Percentiles rank a stretch among this genome's conserved stretches.
Conservation (phyloP, 176 grass and related monocot species). For the Aegilops sharonensis region DNA sequence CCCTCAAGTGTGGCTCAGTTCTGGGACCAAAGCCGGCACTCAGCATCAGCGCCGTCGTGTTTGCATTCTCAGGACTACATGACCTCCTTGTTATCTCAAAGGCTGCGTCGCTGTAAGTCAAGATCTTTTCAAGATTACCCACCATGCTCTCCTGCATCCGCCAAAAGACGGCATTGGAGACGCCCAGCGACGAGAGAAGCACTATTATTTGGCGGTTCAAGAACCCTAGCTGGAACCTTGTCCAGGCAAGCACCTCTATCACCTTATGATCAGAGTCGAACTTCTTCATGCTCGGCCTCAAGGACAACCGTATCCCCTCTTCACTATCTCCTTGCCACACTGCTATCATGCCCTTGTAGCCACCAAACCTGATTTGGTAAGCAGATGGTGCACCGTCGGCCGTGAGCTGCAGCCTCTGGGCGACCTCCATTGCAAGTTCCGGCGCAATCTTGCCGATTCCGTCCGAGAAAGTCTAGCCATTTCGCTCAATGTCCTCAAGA, state of each 20-base stretch:
- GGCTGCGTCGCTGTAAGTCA: constrained; percentile 48
- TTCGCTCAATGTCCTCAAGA: constrained; percentile 53
- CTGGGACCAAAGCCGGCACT: constrained; percentile 68
- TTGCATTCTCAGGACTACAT: constrained; percentile 66
- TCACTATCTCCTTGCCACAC: constrained; percentile 50
- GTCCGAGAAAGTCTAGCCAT: constrained; percentile 76
- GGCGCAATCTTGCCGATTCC: constrained; percentile 79
- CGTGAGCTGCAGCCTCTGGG: constrained; percentile 37
- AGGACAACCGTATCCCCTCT: constrained; percentile 46
- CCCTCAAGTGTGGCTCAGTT: constrained; percentile 76
- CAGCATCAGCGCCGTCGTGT: constrained; percentile 69
- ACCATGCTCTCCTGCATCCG: constrained; percentile 63
- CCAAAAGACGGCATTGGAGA: constrained; percentile 56
- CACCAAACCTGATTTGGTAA: constrained; percentile 77
- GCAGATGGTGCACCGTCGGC: constrained; percentile 69
- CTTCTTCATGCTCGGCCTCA: constrained; percentile 86
- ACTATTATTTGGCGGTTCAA: constrained; percentile 86
- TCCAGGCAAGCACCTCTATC: constrained; percentile 84
- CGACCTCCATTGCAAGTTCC: constrained; percentile 75
- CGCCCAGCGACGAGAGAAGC: constrained; percentile 65
- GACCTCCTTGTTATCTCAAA: constrained; percentile 76
- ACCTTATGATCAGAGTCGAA: constrained; percentile 69
- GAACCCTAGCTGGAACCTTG: constrained; percentile 82
- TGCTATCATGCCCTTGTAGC: constrained; percentile 84
- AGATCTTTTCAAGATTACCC: constrained; percentile 61